Evolutionary conservation across 768 basidiomycete species (phyloP).

Genomic region (Phanerodontia chrysosporium): DNA sequence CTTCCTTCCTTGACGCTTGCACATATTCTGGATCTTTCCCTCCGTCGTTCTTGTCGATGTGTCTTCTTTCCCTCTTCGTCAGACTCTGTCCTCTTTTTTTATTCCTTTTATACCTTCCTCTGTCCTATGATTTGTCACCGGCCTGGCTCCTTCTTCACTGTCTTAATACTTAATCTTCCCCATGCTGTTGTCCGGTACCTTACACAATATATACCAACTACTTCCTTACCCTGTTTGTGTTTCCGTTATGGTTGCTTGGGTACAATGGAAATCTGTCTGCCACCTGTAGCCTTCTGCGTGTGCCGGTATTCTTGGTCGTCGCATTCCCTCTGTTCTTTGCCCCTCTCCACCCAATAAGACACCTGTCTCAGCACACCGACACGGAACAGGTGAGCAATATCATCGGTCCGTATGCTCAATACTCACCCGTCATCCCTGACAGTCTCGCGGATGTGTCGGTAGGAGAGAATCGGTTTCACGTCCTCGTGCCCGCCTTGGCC

Average conservation of each 20-base stretch:
- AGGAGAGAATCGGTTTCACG: too few species aligned
- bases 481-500: too few species aligned
- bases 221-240: neutral
- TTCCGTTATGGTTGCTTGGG: neutral
- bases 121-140: neutral
- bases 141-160: neutral
- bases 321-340: too few species aligned
- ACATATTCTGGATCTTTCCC: conserved; percentile 1
- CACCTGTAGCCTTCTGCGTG: neutral
- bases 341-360: neutral
- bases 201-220: conserved; percentile 7
- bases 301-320: too few species aligned
- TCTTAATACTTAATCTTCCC: conserved; percentile 2
- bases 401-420: neutral
- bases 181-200: conserved; percentile 7
- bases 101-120: neutral
- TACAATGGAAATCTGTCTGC: neutral
- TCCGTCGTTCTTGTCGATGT: neutral
- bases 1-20: neutral
- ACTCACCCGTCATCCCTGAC: neutral
- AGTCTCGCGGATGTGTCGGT: too few species aligned
- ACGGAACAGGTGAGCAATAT: neutral
- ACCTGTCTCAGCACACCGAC: neutral
- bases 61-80: neutral
- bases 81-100: neutral